Conservation (phyloP, 2,329 filamentous ascomycete genomes). For the Esteya vermicola region DNA sequence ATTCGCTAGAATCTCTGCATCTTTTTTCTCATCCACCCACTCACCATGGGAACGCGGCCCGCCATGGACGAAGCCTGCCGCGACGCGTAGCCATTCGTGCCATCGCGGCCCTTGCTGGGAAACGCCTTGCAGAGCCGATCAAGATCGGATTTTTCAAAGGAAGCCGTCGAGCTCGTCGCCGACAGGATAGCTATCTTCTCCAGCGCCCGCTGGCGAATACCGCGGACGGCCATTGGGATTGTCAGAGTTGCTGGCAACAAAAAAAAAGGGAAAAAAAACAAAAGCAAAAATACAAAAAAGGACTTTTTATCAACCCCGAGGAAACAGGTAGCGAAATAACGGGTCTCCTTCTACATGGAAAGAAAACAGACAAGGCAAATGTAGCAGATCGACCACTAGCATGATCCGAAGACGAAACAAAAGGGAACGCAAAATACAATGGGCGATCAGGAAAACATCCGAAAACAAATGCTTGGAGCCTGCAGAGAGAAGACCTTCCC, state of each 20-base stretch:
- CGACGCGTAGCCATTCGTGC: conserved; percentile 32
- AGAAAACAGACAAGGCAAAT: no score
- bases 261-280: neutral
- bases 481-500: no score
- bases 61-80: conserved; percentile 24
- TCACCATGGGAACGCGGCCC: conserved; percentile 47
- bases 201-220: conserved; percentile 47
- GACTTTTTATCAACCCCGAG: no score
- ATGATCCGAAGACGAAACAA: neutral
- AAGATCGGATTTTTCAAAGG: conserved; percentile 49
- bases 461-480: no score
- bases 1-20: neutral
- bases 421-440: no score
- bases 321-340: no score
- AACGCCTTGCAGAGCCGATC: conserved; percentile 47
- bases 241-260: neutral
- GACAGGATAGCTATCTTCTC: conserved; percentile 52
- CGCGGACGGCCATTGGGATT: conserved; percentile 28
- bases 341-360: no score
- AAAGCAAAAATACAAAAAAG: no score
- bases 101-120: conserved; percentile 28
- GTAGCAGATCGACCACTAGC: no score
- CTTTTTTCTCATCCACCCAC: conserved; percentile 4
- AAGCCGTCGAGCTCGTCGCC: conserved; percentile 34
- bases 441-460: neutral